A percentile compares a stretch with the other conserved stretches of the same genome.
These are phyloP conservation scores for Filosporella fistucella DNA, from an alignment of 495 filamentous ascomycete species.

Conservation along the genomic window DNA sequence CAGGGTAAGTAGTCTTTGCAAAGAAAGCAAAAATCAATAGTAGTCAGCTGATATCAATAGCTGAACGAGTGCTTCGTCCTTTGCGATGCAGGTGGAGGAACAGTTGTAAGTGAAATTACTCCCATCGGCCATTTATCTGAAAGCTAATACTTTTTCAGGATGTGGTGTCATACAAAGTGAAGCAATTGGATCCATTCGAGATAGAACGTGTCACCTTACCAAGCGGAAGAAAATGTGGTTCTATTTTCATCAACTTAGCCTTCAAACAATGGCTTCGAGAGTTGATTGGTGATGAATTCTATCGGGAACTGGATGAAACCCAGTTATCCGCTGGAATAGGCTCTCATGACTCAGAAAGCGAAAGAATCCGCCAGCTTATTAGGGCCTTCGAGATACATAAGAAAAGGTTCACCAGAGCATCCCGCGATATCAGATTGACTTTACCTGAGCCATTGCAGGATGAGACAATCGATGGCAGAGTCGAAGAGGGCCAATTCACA, in stretches of 20 bases:
- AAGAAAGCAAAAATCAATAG: no score
- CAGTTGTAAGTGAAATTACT: constrained; percentile 15
- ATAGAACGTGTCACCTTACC: constrained; percentile 6
- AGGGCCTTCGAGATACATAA: constrained; percentile 10
- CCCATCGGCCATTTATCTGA: background rate
- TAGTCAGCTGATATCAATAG: constrained; percentile 5
- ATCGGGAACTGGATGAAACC: constrained; percentile 5
- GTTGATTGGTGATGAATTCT: constrained; percentile 2
- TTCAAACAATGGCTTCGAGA: constrained; percentile 15
- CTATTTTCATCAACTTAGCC: constrained; percentile 13
- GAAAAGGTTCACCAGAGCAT: background rate
- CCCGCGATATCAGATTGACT: background rate
- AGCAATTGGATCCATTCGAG: constrained; percentile 6
- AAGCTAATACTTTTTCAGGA: constrained; percentile 2
- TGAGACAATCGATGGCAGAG: background rate
- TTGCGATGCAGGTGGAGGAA: constrained; percentile 24
- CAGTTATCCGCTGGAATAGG: background rate
- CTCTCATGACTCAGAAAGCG: constrained; percentile 12
- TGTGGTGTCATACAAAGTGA: constrained; percentile 16
- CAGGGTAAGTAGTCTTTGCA: constrained; percentile 1
- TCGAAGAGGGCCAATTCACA: constrained; percentile 6
- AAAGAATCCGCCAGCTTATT: constrained; percentile 10
- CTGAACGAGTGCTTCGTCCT: constrained; percentile 17
- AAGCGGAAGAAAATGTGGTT: constrained; percentile 10
- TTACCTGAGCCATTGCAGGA: constrained; percentile 6